Conservation (phyloP, 352 stramenopile genomes). For the Aphanomyces cochlioides region DNA sequence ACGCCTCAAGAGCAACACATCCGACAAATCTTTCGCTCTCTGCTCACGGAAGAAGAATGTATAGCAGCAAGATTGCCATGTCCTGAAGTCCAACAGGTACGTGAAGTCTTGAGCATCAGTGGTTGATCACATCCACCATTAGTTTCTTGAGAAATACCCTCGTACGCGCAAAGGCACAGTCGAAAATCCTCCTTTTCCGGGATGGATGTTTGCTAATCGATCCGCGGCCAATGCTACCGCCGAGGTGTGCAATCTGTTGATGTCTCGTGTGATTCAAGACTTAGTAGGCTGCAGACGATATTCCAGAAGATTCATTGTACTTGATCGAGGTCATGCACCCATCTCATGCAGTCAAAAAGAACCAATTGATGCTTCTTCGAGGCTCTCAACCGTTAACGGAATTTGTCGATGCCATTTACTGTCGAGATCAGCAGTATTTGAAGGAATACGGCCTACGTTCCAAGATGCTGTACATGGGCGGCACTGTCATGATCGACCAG, state of each 20-base stretch:
- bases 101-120: no score
- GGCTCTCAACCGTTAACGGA: background rate
- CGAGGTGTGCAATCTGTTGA: background rate
- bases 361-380: conserved; percentile 3
- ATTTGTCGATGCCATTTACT: conserved; percentile 23
- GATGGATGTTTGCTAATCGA: conserved; percentile 10
- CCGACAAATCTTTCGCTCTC: conserved; percentile 6
- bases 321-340: conserved; percentile 23
- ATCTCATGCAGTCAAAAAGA: conserved; percentile 1
- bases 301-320: background rate
- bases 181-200: background rate
- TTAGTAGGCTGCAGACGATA: no score
- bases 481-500: conserved; percentile 9
- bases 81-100: conserved; percentile 7
- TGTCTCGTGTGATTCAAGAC: no score
- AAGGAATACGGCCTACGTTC: conserved; percentile 11
- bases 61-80: background rate
- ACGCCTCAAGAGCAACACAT: background rate
- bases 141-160: conserved; percentile 18
- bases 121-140: background rate
- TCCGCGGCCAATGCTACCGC: background rate
- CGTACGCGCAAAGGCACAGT: background rate
- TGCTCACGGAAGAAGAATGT: conserved; percentile 6
- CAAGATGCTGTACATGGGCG: conserved; percentile 22
- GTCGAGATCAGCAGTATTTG: background rate